Conservation (phyloP, 2,329 filamentous ascomycete species). For the Neopestalotiopsis rosae region DNA sequence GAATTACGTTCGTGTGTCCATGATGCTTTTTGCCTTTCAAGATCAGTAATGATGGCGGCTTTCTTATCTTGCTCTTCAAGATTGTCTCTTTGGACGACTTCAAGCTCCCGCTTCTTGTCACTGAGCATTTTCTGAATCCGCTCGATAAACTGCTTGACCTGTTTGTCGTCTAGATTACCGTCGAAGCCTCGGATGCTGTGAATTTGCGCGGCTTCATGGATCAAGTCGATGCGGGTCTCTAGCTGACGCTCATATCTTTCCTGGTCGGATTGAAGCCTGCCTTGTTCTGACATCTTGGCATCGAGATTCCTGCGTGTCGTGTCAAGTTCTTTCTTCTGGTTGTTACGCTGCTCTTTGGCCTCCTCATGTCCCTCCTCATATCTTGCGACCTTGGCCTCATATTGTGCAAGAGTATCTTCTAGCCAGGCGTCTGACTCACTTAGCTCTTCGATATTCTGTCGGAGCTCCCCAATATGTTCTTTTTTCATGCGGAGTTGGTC, state of each 20-base stretch:
- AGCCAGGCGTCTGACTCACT: conserved; percentile 80
- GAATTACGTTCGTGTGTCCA: conserved; percentile 76
- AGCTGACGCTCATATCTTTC: conserved; percentile 85
- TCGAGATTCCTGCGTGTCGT: conserved; percentile 53
- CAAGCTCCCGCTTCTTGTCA: conserved; percentile 81
- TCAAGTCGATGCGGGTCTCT: conserved; percentile 70
- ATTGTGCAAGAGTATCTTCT: conserved; percentile 73
- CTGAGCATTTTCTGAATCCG: conserved; percentile 75
- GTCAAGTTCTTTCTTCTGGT: conserved; percentile 60
- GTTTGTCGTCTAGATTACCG: conserved; percentile 73
- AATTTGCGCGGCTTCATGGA: conserved; percentile 76
- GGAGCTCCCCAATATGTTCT: conserved; percentile 72
- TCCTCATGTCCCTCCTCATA: conserved; percentile 68
- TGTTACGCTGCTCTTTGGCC: conserved; percentile 67
- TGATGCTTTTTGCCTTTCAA: conserved; percentile 76
- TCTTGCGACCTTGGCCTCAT: conserved; percentile 74
- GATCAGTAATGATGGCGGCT: conserved; percentile 72
- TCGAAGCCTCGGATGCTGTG: conserved; percentile 88
- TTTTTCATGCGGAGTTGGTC: conserved; percentile 75
- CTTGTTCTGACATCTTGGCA: conserved; percentile 67
- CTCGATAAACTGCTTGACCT: conserved; percentile 78
- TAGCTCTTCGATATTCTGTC: conserved; percentile 76
- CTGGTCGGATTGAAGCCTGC: conserved; percentile 84
- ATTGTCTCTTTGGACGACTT: conserved; percentile 75
- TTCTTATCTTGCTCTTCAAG: conserved; percentile 76